Percentiles rank a stretch among this genome's conserved stretches.
Evolutionary conservation across 1,284 basidiomycete genomes (phyloP).

Genomic region (Papiliotrema laurentii): DNA sequence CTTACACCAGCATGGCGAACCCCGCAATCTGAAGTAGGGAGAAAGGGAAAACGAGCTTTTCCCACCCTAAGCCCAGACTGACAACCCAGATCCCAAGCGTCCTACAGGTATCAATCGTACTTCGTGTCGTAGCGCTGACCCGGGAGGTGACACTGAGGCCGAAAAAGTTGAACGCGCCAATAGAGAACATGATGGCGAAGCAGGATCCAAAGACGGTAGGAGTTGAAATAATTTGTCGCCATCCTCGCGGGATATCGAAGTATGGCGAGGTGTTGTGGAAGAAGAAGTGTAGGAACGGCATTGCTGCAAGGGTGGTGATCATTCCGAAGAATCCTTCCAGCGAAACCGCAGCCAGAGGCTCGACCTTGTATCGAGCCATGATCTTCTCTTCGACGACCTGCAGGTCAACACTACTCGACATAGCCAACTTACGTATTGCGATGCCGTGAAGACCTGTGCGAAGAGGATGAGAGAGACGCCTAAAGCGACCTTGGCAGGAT

Average conservation of each 20-base stretch:
- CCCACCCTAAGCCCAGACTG: constrained; percentile 86
- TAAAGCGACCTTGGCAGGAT: constrained; percentile 46
- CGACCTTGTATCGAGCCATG: constrained; percentile 77
- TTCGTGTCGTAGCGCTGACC: constrained; percentile 82
- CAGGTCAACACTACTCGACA: neutral
- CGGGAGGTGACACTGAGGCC: constrained; percentile 87
- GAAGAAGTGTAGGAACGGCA: constrained; percentile 51
- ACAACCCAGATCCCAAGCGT: constrained; percentile 77
- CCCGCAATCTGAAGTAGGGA: constrained; percentile 82
- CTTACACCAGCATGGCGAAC: constrained; percentile 80
- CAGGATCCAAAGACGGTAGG: constrained; percentile 72
- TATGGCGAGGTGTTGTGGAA: constrained; percentile 66
- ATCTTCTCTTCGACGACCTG: constrained; percentile 91
- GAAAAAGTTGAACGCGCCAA: constrained; percentile 95
- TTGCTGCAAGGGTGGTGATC: constrained; percentile 53
- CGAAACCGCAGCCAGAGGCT: constrained; percentile 89
- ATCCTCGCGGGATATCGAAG: constrained; percentile 88
- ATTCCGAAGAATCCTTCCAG: constrained; percentile 91
- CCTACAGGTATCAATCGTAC: constrained; percentile 90
- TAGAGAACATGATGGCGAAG: constrained; percentile 72
- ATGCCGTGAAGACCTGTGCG: constrained; percentile 73
- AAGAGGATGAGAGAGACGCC: constrained; percentile 87
- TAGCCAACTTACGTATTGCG: constrained; percentile 37
- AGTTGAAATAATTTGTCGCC: constrained; percentile 78
- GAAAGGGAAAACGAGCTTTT: constrained; percentile 73